Percentiles rank a stretch among this genome's conserved stretches.
These are phyloP conservation scores for Diutina siamensis DNA, from an alignment of 1,139 yeast species.

Conservation along the genomic window DNA sequence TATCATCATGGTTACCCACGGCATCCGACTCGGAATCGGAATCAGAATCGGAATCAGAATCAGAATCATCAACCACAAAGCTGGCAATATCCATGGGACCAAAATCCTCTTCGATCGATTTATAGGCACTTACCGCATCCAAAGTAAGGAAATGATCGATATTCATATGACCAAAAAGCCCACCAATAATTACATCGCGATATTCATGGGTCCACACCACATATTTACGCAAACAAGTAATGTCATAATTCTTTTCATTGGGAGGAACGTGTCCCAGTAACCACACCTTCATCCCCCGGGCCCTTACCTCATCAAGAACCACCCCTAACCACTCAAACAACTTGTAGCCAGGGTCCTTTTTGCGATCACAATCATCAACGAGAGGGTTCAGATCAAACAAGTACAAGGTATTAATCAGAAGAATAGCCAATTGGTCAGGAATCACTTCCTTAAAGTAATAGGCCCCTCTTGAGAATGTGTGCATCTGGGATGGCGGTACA, in stretches of 20 bases:
- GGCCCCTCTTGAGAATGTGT: slow-evolving; percentile 63
- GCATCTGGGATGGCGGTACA: slow-evolving; percentile 70
- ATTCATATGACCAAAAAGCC: slow-evolving; percentile 82
- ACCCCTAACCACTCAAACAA: slow-evolving; percentile 70
- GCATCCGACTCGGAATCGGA: slow-evolving; percentile 2
- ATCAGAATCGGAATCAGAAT: too few relatives aligned
- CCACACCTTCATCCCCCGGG: slow-evolving; percentile 78
- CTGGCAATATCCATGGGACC: slow-evolving; percentile 8
- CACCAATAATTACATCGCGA: slow-evolving; percentile 73
- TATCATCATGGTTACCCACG: slow-evolving; percentile 4
- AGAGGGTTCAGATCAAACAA: slow-evolving; percentile 68
- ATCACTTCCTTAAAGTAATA: slow-evolving; percentile 66
- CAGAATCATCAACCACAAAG: slow-evolving; percentile 7
- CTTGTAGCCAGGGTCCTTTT: slow-evolving; percentile 69
- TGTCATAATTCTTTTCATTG: slow-evolving; percentile 62
- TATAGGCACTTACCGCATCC: slow-evolving; percentile 60
- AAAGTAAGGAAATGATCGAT: slow-evolving; percentile 73
- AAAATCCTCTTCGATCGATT: slow-evolving; percentile 24
- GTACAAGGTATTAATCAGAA: slow-evolving; percentile 69
- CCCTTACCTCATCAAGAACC: slow-evolving; percentile 59
- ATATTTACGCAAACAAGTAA: slow-evolving; percentile 60
- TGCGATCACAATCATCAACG: slow-evolving; percentile 66
- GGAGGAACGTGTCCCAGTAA: slow-evolving; percentile 85
- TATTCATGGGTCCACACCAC: slow-evolving; percentile 72
- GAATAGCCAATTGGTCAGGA: slow-evolving; percentile 64